Conservation (phyloP, 2,329 filamentous ascomycete species). For the Colletotrichum ledebouriae region DNA sequence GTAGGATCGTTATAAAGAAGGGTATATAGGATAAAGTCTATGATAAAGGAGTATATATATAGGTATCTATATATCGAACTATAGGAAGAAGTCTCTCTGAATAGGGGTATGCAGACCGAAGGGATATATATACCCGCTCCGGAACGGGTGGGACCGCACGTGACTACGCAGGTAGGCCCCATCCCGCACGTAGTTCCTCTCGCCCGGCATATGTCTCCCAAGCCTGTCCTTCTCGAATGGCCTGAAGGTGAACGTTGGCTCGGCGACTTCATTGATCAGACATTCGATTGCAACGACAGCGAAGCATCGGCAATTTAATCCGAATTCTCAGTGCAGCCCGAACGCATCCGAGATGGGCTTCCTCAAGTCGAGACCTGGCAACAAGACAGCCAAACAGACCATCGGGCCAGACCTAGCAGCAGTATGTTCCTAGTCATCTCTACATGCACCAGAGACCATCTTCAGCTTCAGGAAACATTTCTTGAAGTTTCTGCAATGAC, state of each 20-base stretch:
- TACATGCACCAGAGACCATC: neutral
- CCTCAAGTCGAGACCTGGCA: conserved; percentile 19
- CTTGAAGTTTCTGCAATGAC: conserved; percentile 6
- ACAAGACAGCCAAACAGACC: conserved; percentile 26
- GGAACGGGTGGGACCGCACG: no score
- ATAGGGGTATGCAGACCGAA: no score
- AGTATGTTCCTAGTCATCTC: conserved; percentile 11
- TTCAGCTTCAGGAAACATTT: conserved; percentile 8
- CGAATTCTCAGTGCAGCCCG: conserved; percentile 24
- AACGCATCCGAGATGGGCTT: conserved; percentile 28
- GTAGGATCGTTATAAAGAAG: no score
- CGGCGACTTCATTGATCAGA: conserved; percentile 28
- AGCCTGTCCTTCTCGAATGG: neutral
- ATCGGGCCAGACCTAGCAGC: no score
- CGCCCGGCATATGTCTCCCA: neutral
- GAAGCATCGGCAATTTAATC: conserved; percentile 4
- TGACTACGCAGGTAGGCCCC: no score
- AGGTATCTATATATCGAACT: no score
- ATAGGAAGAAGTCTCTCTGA: no score
- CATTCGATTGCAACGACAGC: no score
- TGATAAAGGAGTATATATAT: no score
- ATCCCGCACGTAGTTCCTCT: no score
- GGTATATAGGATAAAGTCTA: no score
- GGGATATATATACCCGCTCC: no score
- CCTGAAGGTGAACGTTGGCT: neutral